phyloP scores from a whole-genome alignment of 371 early-diverging fungal genomes.

The Syncephalastrum contaminatum region DNA sequence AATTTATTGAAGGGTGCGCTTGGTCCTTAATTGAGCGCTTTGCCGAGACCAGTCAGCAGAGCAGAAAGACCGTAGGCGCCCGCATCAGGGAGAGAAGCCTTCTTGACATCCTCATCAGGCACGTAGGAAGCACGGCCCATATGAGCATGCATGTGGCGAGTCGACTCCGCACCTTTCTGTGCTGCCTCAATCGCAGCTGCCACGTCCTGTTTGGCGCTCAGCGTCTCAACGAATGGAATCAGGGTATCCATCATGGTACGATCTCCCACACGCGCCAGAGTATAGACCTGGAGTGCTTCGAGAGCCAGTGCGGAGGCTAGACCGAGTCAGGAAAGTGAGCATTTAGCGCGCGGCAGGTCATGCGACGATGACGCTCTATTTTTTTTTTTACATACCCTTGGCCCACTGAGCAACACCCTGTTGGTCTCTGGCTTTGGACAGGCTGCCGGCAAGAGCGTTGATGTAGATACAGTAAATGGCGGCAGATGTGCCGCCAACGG shows the following conservation, averaged over 20 bases:
- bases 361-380: background rate
- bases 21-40: background rate
- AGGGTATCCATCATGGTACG: constrained; percentile 81
- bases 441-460: constrained; percentile 63
- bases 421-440: constrained; percentile 3
- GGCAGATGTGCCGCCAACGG: constrained; percentile 80
- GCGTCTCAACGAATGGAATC: constrained; percentile 61
- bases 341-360: background rate
- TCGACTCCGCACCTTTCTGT: constrained; percentile 54
- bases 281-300: constrained; percentile 64
- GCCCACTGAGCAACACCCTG: constrained; percentile 10
- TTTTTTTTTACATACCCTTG: constrained; percentile 12
- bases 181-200: constrained; percentile 57
- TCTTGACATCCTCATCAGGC: constrained; percentile 45
- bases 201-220: constrained; percentile 30
- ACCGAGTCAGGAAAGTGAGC: background rate
- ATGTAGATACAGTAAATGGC: constrained; percentile 78
- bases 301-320: constrained; percentile 52
- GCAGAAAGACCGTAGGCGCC: constrained; percentile 68
- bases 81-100: constrained; percentile 59
- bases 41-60: constrained; percentile 44
- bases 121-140: constrained; percentile 76
- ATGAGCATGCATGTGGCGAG: constrained; percentile 56
- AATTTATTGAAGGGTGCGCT: too few relatives aligned
- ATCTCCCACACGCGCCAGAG: constrained; percentile 73